Percentiles rank a stretch among this genome's conserved stretches.
Conservation (phyloP, 2,329 filamentous ascomycete species). For the Aureobasidium melanogenum region DNA sequence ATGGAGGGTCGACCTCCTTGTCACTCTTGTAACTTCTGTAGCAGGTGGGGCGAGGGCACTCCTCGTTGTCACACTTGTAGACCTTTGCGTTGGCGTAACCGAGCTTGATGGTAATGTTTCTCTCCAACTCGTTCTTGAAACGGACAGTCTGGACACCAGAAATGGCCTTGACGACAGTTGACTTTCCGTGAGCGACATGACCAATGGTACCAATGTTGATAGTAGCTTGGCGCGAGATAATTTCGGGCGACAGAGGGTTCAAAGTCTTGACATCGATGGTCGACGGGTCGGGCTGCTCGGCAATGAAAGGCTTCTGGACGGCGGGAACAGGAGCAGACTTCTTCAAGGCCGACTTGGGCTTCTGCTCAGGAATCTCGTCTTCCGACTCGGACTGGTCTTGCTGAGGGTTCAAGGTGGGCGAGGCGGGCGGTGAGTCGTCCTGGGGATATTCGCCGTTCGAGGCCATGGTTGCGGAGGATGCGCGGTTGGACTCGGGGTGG, state of each 20-base stretch:
- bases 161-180: conserved; percentile 97
- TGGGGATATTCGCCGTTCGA: conserved; percentile 45
- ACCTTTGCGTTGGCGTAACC: conserved; percentile 99
- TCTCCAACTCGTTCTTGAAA: conserved; percentile 99
- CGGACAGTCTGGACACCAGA: conserved; percentile 97
- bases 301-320: conserved; percentile 56
- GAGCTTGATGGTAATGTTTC: conserved; percentile 99
- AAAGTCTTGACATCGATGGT: conserved; percentile 75
- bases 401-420: conserved; percentile 39
- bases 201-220: conserved; percentile 99
- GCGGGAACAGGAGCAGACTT: conserved; percentile 54
- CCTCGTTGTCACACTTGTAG: conserved; percentile 91
- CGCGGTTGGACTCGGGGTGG: neutral
- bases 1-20: conserved; percentile 95
- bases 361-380: conserved; percentile 49
- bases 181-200: conserved; percentile 98
- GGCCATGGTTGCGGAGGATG: conserved; percentile 39
- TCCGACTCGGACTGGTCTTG: conserved; percentile 67
- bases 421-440: conserved; percentile 45
- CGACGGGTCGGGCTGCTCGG: conserved; percentile 87
- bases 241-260: conserved; percentile 84
- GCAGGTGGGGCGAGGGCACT: conserved; percentile 89
- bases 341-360: conserved; percentile 79
- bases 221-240: conserved; percentile 73
- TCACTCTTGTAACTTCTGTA: conserved; percentile 97